Evolutionary conservation across 768 basidiomycete genomes (phyloP).

Genomic region (Tylopilus intermedius): DNA sequence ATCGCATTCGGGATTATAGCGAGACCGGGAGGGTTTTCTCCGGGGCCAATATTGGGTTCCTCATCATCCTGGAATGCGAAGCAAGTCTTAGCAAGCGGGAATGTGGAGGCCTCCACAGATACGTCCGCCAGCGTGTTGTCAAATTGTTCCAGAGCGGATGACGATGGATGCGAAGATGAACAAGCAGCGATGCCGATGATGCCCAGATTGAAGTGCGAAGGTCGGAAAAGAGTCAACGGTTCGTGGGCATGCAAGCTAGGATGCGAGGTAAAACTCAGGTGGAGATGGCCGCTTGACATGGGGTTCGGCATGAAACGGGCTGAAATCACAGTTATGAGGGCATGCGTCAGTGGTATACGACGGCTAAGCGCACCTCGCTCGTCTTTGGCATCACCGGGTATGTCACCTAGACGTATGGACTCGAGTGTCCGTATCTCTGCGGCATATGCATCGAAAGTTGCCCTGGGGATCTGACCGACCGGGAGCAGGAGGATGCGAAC

Average conservation of each 20-base stretch:
- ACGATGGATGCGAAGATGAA: constrained; percentile 48
- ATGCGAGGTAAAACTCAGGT: constrained; percentile 73
- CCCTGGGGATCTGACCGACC: constrained; percentile 65
- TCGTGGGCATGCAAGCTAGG: constrained; percentile 66
- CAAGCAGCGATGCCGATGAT: constrained; percentile 84
- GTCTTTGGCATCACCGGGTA: constrained; percentile 73
- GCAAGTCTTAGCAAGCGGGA: constrained; percentile 75
- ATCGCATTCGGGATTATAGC: constrained; percentile 79
- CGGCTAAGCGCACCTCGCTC: constrained; percentile 53
- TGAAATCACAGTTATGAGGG: constrained; percentile 25
- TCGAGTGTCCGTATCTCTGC: constrained; percentile 70
- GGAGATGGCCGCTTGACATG: constrained; percentile 73
- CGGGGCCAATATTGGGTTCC: constrained; percentile 47
- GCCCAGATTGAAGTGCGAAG: constrained; percentile 79
- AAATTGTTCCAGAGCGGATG: constrained; percentile 60
- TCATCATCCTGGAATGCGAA: constrained; percentile 77
- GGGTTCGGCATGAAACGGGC: constrained; percentile 80
- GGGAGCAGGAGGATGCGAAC: constrained; percentile 83
- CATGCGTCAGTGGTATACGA: not conserved
- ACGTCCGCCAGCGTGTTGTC: constrained; percentile 57
- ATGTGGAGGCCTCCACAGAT: constrained; percentile 62
- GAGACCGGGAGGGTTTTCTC: constrained; percentile 55
- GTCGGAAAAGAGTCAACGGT: constrained; percentile 66
- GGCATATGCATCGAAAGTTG: constrained; percentile 71
- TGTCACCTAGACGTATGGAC: constrained; percentile 72